Conservation (phyloP, 1,284 basidiomycete genomes). For the Malassezia brasiliensis region DNA sequence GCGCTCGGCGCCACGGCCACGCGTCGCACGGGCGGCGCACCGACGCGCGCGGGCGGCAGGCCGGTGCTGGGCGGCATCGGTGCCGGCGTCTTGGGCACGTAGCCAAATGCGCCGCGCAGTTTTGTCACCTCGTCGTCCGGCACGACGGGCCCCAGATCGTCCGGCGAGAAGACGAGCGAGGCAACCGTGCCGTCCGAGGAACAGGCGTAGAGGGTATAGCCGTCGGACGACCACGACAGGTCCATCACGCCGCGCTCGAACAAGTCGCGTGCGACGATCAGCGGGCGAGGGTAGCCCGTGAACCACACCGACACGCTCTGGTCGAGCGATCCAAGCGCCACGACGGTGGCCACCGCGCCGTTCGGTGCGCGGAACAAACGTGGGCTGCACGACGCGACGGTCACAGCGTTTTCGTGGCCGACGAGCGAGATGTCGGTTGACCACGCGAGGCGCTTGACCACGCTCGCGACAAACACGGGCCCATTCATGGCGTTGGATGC, state of each 20-base stretch:
- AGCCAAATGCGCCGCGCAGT: conserved; percentile 29
- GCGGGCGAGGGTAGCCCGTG: conserved; percentile 66
- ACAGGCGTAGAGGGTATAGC: conserved; percentile 80
- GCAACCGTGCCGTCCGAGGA: conserved; percentile 91
- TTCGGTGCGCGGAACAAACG: conserved; percentile 24
- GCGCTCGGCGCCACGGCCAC: conserved; percentile 40
- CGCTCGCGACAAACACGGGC: conserved; percentile 91
- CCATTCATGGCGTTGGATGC: conserved; percentile 96
- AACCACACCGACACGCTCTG: conserved; percentile 30
- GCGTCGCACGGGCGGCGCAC: conserved; percentile 24
- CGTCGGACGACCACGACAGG: conserved; percentile 75
- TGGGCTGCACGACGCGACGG: conserved; percentile 55
- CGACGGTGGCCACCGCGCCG: conserved; percentile 27
- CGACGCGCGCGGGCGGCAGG: background rate
- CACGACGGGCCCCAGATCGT: conserved; percentile 73
- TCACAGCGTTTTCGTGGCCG: conserved; percentile 94
- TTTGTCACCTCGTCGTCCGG: conserved; percentile 55
- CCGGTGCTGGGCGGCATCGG: background rate
- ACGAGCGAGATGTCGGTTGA: conserved; percentile 60
- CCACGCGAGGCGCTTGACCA: conserved; percentile 68
- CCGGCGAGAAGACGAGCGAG: conserved; percentile 68
- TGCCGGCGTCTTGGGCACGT: background rate
- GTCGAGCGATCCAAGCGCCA: conserved; percentile 32
- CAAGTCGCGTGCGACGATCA: conserved; percentile 83
- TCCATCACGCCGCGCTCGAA: conserved; percentile 93